Evolutionary conservation across 2,329 filamentous ascomycete species (phyloP), one percentile per base, ranked within the genome.

Genomic region (Periconia digitata): DNA sequence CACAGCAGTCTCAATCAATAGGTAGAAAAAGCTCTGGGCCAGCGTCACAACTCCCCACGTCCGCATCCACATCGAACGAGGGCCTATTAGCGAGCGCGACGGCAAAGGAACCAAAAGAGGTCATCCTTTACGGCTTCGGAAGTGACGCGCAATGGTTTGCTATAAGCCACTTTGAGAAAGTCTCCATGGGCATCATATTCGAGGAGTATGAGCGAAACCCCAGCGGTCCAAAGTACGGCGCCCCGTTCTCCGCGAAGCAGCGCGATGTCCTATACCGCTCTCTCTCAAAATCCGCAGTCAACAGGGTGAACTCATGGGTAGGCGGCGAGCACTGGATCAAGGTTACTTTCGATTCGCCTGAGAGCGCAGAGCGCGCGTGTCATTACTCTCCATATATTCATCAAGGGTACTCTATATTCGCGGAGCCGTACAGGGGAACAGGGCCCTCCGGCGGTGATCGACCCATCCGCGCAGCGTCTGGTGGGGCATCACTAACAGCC

Each of bases 201-300:
- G 92, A 97, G 74, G 92, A 96, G 73, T 97, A 97, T 72, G 85
- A 91, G 8, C 85, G 92, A 53, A 85, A 89, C 55, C 87, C 92
- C n/a, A 88, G 89, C 2, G 79, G 84, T 47, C 80, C 85, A 53
- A 82, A 87, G 49, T 92, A 87, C 75, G 87, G 75, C n/a, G 74
- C 89, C 65, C 82, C 85, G 1, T 84, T 92, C 57, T 82, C 89
- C 52, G 82, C 87, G 54, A 86, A 90, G 60, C 83, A 87, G 43
- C 56, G 62, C 13, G 85, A 87, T 8, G 82, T 87, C 8, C 85
- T 86, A 40, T 83, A 85, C 49, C 80, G 82, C 43, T 81, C 82
- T 8, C 74, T 96, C 44, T 87, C 86, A 2, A 74, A 81, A 16
- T 85, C 87, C 32, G 89, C 95, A 61, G 84, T 91, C 47, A 78